A percentile compares a stretch with the other conserved stretches of the same genome.
Evolutionary conservation across 805 yeast genomes (phyloP).

Genomic region (Candida orba): DNA sequence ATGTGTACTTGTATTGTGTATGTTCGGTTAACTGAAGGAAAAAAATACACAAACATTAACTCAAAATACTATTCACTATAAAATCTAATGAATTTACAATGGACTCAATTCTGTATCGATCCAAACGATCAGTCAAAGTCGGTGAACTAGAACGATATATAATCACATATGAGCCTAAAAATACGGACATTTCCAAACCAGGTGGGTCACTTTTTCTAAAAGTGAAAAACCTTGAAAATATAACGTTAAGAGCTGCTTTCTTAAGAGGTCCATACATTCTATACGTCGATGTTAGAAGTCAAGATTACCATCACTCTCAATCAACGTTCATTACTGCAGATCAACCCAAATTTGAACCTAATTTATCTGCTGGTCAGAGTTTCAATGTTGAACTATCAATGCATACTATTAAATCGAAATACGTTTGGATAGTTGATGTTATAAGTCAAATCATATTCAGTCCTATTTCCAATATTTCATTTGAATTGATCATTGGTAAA

Average conservation of each 20-base stretch:
- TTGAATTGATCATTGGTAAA: conserved; percentile 50
- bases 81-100: neutral
- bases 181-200: conserved; percentile 25
- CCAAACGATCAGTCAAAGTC: conserved; percentile 39
- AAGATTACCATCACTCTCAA: conserved; percentile 44
- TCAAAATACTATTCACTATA: neutral
- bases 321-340: conserved; percentile 61
- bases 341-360: conserved; percentile 71
- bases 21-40: no score
- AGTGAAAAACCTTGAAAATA: conserved; percentile 54
- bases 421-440: conserved; percentile 67
- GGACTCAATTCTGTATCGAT: conserved; percentile 26
- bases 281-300: conserved; percentile 60
- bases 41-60: neutral
- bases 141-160: conserved; percentile 55
- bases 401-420: conserved; percentile 50
- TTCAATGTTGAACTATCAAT: conserved; percentile 53
- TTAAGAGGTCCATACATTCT: conserved; percentile 71
- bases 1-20: no score
- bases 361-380: conserved; percentile 60
- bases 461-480: conserved; percentile 50
- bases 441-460: conserved; percentile 66
- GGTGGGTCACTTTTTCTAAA: conserved; percentile 41
- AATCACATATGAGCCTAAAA: conserved; percentile 34
- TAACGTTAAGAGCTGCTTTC: conserved; percentile 62